A percentile compares a stretch with the other conserved stretches of the same genome.
phyloP scores from a whole-genome alignment of 2,329 filamentous ascomycete genomes.

The Neonectria coccinea region DNA sequence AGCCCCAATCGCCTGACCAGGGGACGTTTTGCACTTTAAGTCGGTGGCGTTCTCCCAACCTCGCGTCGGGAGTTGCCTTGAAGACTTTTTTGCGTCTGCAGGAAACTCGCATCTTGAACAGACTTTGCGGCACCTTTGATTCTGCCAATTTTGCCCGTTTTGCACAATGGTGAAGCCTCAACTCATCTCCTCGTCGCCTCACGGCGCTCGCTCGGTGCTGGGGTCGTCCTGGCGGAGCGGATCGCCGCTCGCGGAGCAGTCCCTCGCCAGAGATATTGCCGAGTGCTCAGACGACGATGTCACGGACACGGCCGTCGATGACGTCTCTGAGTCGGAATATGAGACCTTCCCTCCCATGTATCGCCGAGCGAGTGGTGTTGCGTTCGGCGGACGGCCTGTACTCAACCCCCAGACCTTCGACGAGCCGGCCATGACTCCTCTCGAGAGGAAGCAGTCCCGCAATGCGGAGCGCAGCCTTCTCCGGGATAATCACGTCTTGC shows the following conservation, averaged over 20 bases:
- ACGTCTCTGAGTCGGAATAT: conserved; percentile 51
- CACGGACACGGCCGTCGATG: conserved; percentile 47
- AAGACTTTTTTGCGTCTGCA: conserved; percentile 17
- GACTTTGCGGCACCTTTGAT: conserved; percentile 11
- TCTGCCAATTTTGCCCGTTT: conserved; percentile 14
- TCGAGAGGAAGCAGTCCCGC: conserved; percentile 68
- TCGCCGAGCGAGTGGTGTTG: conserved; percentile 81
- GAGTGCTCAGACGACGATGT: conserved; percentile 70
- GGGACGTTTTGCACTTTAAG: conserved; percentile 26
- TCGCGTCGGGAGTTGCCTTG: conserved; percentile 24
- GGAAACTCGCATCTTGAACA: conserved; percentile 20
- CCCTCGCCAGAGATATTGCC: conserved; percentile 74
- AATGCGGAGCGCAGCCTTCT: conserved; percentile 71
- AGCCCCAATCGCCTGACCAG: conserved; percentile 24
- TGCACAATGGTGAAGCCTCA: conserved; percentile 25
- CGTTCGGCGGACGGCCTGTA: conserved; percentile 77
- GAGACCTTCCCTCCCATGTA: conserved; percentile 68
- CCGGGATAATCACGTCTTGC: conserved; percentile 73
- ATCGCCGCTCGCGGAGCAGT: conserved; percentile 75
- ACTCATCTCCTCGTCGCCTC: conserved; percentile 35
- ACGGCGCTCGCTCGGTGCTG: conserved; percentile 38
- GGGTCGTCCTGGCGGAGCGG: conserved; percentile 66
- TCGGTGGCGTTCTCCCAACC: conserved; percentile 27
- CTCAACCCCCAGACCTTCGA: conserved; percentile 68
- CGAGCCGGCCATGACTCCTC: conserved; percentile 62